Evolutionary conservation across 805 yeast species (phyloP), one percentile per base, ranked within the genome.

Genomic region (Candida takata): DNA sequence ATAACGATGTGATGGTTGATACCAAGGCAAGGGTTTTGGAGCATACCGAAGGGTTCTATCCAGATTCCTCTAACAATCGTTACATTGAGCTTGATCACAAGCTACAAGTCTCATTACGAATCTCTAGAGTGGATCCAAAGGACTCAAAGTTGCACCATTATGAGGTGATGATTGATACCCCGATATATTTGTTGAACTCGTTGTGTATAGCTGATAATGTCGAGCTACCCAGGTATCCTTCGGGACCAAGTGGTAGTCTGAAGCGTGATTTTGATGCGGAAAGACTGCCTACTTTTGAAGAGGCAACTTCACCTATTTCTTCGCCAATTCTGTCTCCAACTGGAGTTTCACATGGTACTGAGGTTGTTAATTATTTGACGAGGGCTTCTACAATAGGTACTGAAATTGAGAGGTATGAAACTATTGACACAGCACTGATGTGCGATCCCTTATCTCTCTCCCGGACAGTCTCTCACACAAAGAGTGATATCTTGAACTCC

Each of bases 111-210:
- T 75, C 82, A 47, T 69, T 83, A 38, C 62, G 92, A 38, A 74
- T 83, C 19, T 74, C 84, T 10, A 76, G 71, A 46, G 76, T 76
- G 17, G 82, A 78, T 40, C 67, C 72, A 0, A 52, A 58, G 4
- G 60, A 58, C 26, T 43, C 47, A 5, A 72, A 71, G 42, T 58
- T 75, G 61, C 86, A 80, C 48, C 88, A 83, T 54, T 83, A 78
- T 49, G 94, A 83, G 47, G 88, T 83, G 15, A 74, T 83, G 29
- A 81, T 83, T 27, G 92, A 83, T 51, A 81, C 90, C 0, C 92
- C 92, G 0, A 65, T 83, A 25, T 67, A 71, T 21, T 53, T 75
- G 14, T 60, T 73, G n/a, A 70, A 77, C 10, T 61, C 61, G 24
- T 44, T 57, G 4, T 67, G 72, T 45, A 54, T 51, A 3, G 49